phyloP scores from a whole-genome alignment of 768 basidiomycete genomes.

The Clitopilus hobsonii region DNA sequence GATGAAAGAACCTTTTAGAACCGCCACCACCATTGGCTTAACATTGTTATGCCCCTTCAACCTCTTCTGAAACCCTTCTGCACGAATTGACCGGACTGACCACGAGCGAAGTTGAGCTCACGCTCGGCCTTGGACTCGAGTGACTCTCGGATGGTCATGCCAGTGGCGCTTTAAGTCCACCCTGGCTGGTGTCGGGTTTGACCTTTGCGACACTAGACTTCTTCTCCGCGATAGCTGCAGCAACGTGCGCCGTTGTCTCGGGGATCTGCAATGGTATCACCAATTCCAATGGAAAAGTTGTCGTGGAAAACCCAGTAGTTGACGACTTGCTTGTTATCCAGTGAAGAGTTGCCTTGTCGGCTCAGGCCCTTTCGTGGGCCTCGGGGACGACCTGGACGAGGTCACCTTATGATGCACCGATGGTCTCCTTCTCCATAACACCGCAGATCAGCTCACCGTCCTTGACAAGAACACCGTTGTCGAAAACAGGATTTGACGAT shows the following conservation, averaged over 20 bases:
- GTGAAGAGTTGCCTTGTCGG: constrained; percentile 87
- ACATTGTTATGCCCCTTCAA: constrained; percentile 99
- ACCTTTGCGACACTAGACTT: constrained; percentile 74
- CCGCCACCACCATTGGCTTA: constrained; percentile 99
- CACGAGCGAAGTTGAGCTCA: constrained; percentile 92
- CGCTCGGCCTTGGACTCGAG: constrained; percentile 92
- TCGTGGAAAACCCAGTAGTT: constrained; percentile 99
- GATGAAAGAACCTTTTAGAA: constrained; percentile 98
- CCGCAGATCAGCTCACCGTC: constrained; percentile 96
- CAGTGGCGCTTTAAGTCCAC: constrained; percentile 83
- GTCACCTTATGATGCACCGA: constrained; percentile 92
- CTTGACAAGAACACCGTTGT: constrained; percentile 94
- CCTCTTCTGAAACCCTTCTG: too few species aligned
- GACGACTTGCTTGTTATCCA: constrained; percentile 90
- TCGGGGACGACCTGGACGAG: constrained; percentile 94
- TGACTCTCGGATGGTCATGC: constrained; percentile 99
- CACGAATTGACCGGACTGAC: constrained; percentile 92
- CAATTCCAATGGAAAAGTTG: constrained; percentile 98
- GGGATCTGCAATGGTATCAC: constrained; percentile 95
- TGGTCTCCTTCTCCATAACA: constrained; percentile 98
- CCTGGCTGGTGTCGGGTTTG: constrained; percentile 80
- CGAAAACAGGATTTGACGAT: constrained; percentile 76
- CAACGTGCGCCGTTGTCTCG: too few species aligned
- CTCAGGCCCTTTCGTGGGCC: constrained; percentile 95
- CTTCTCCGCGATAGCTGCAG: constrained; percentile 70